These are phyloP conservation scores for Cystoderma amianthinum DNA, from an alignment of 768 basidiomycete genomes.

Conservation along the genomic window DNA sequence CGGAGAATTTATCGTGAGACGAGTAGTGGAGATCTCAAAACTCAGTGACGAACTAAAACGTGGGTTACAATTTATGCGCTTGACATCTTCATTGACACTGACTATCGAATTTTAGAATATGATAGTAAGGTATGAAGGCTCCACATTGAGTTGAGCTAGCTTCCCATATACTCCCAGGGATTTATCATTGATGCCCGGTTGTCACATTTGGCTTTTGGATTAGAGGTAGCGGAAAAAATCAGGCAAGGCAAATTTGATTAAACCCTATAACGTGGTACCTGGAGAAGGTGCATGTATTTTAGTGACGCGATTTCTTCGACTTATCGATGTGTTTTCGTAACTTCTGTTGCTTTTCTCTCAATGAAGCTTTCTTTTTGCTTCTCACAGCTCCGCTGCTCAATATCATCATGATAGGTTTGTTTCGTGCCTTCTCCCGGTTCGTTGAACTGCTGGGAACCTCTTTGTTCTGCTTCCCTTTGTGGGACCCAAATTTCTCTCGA, in stretches of 20 bases:
- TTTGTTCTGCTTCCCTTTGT: conserved; percentile 90
- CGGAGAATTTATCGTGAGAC: conserved; percentile 80
- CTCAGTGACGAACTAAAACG: conserved; percentile 62
- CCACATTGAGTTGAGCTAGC: too few relatives aligned
- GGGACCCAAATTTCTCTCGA: conserved; percentile 85
- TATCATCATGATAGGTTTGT: conserved; percentile 96
- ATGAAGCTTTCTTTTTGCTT: conserved; percentile 76
- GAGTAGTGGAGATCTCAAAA: conserved; percentile 61
- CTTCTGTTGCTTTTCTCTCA: conserved; percentile 78
- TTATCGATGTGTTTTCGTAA: conserved; percentile 70
- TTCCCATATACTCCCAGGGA: conserved; percentile 26
- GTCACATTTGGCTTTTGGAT: conserved; percentile 70
- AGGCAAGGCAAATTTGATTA: conserved; percentile 1
- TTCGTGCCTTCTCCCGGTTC: conserved; percentile 86
- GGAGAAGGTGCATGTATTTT: too few relatives aligned
- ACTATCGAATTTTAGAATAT: conserved; percentile 37
- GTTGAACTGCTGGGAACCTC: conserved; percentile 78
- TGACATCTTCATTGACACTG: conserved; percentile 3
- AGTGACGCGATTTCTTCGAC: conserved; percentile 46
- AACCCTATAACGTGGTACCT: too few relatives aligned
- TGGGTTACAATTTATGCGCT: conserved; percentile 17
- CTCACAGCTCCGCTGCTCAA: conserved; percentile 69
- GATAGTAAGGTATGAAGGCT: conserved; percentile 53
- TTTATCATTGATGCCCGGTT: conserved; percentile 73
- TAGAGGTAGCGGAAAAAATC: conserved; percentile 42